Conservation (phyloP, 1,284 basidiomycete species). For the Rhodotorula sp. region DNA sequence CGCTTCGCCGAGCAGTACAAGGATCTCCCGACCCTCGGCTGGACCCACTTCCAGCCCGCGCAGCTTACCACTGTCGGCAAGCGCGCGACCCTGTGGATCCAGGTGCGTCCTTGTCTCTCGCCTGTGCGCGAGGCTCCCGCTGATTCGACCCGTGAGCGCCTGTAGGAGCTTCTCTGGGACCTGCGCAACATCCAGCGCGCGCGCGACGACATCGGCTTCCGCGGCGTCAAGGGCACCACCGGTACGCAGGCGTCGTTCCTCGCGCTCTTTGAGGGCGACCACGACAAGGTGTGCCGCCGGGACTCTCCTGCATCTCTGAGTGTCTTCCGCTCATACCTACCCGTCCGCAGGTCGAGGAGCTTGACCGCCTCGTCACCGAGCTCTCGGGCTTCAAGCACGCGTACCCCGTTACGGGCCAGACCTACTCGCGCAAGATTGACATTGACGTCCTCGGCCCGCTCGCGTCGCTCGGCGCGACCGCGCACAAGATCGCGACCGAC, state of each 20-base stretch:
- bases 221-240: conserved; percentile 98
- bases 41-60: conserved; percentile 99
- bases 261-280: conserved; percentile 90
- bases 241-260: conserved; percentile 98
- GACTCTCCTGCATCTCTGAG: background rate
- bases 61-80: conserved; percentile 99
- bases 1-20: conserved; percentile 66
- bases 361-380: conserved; percentile 85
- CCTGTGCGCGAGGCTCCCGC: background rate
- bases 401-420: conserved; percentile 97
- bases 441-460: conserved; percentile 87
- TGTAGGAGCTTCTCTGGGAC: conserved; percentile 91
- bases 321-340: background rate
- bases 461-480: conserved; percentile 88
- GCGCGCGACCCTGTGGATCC: conserved; percentile 95
- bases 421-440: conserved; percentile 97
- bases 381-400: conserved; percentile 90
- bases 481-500: conserved; percentile 97
- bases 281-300: conserved; percentile 67
- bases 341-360: conserved; percentile 69
- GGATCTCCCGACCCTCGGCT: conserved; percentile 66
- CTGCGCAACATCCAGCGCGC: conserved; percentile 89
- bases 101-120: conserved; percentile 57
- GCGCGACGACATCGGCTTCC: conserved; percentile 90
- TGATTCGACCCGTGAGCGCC: background rate